These are phyloP conservation scores for Trypanosoma vivax DNA, from an alignment of 208 protist species.

Conservation along the genomic window DNA sequence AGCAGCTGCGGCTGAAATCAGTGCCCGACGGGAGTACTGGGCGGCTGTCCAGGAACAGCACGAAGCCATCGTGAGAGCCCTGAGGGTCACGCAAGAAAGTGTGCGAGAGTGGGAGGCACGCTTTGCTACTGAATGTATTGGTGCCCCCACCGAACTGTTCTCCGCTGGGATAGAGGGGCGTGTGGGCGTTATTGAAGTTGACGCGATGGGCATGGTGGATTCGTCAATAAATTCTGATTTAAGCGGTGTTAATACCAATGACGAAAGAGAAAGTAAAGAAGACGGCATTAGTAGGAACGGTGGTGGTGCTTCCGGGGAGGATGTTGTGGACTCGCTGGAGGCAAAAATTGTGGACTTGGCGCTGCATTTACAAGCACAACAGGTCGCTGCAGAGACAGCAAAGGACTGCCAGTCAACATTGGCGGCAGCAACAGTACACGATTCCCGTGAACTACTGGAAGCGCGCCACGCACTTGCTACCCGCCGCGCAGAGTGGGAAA, in stretches of 20 bases:
- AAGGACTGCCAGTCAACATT: conserved; percentile 11
- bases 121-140: conserved; percentile 10
- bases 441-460: conserved; percentile 23
- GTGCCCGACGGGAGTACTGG: conserved; percentile 23
- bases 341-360: conserved; percentile 60
- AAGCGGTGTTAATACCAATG: background rate
- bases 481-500: conserved; percentile 5
- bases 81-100: conserved; percentile 17
- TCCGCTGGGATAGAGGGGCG: too few species aligned
- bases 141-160: too few species aligned
- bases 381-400: conserved; percentile 15
- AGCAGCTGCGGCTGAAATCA: conserved; percentile 11
- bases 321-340: conserved; percentile 23
- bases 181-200: too few species aligned
- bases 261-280: background rate
- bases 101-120: conserved; percentile 25
- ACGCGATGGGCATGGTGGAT: too few species aligned
- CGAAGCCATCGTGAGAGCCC: conserved; percentile 6
- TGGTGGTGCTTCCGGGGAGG: background rate
- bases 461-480: conserved; percentile 2
- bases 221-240: too few species aligned
- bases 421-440: conserved; percentile 9
- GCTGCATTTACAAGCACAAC: conserved; percentile 30
- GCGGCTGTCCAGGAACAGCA: conserved; percentile 11
- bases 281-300: background rate